Evolutionary conservation across 1,139 yeast genomes (phyloP), one percentile per base, ranked within the genome.

Genomic region (Cylindricascospora bacillispora): DNA sequence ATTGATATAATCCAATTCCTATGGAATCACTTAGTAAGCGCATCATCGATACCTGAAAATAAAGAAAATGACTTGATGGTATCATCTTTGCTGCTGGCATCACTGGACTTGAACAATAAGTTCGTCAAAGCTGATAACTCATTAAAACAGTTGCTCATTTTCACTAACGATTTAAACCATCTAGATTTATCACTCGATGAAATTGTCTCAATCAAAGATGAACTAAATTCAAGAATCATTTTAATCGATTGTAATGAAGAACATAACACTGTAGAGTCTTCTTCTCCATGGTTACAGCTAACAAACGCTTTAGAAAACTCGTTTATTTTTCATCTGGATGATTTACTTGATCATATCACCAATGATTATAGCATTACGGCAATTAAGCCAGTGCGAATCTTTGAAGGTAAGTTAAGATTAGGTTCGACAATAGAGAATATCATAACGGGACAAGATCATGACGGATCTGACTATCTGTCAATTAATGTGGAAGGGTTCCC

Each of bases 401-500:
- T 61, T 37, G 35, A 47, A 5, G 65, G 65, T 1, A 57, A 56
- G 22, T 37, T 63, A 10, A 41, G 68, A 29, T 34, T 63, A 3
- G 67, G 68, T 12, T 58, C 61, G 4, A 54, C 57, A 33, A 39
- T 35, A 22, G 32, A 13, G 19, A 26, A 31, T 13, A 35, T 26
- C 27, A 29, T 15, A 9, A 24, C 33, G 27, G 28, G 38, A 22
- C 19, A 33, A 10, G 27, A 28, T 3, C 38, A 39, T n/a, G 46
- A 38, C 4, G 40, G 37, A 2, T 57, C 54, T 31, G 29, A 36
- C 1, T 52, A 47, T 18, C 15, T 63, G 3, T 34, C 46, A n/a
- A 52, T 73, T n/a, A 53, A 56, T 12, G 74, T 78, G 0, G 82
- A 76, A 40, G 73, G 78, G 1, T 80, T 59, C 42, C 81, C 89